A percentile compares a stretch with the other conserved stretches of the same genome.
phyloP scores from a whole-genome alignment of 2,329 filamentous ascomycete genomes.

The Ascochyta koolunga region DNA sequence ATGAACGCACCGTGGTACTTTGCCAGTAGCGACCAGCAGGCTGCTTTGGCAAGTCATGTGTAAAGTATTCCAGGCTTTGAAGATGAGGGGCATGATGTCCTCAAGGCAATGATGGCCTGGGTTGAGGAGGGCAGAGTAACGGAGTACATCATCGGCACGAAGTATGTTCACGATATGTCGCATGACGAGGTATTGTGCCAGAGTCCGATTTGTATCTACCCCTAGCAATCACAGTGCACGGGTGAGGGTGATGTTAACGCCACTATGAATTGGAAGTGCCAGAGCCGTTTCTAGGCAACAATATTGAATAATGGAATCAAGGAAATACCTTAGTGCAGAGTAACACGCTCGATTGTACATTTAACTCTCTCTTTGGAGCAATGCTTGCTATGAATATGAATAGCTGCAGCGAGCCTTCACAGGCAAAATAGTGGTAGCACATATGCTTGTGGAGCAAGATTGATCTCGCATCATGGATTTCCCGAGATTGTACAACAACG shows the following conservation, averaged over 20 bases:
- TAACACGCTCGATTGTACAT: no score
- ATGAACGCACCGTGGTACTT: conserved; percentile 55
- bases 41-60: conserved; percentile 13
- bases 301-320: not conserved
- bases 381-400: no score
- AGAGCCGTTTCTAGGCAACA: conserved; percentile 18
- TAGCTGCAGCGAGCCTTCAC: no score
- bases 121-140: conserved; percentile 51
- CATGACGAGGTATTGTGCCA: conserved; percentile 33
- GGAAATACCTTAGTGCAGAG: no score
- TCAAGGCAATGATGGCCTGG: conserved; percentile 55
- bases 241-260: conserved; percentile 35
- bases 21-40: conserved; percentile 39
- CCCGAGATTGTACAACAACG: no score
- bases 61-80: conserved; percentile 37
- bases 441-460: no score
- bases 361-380: no score
- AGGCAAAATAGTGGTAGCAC: no score
- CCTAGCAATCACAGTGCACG: conserved; percentile 37
- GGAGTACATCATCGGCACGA: conserved; percentile 42
- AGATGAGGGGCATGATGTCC: conserved; percentile 52
- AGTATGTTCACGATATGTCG: conserved; percentile 34
- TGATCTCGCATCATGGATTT: no score
- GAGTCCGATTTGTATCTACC: conserved; percentile 45
- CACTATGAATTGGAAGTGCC: conserved; percentile 39